Conservation (phyloP, 2,329 filamentous ascomycete genomes). For the Phyllosticta citrichinensis region DNA sequence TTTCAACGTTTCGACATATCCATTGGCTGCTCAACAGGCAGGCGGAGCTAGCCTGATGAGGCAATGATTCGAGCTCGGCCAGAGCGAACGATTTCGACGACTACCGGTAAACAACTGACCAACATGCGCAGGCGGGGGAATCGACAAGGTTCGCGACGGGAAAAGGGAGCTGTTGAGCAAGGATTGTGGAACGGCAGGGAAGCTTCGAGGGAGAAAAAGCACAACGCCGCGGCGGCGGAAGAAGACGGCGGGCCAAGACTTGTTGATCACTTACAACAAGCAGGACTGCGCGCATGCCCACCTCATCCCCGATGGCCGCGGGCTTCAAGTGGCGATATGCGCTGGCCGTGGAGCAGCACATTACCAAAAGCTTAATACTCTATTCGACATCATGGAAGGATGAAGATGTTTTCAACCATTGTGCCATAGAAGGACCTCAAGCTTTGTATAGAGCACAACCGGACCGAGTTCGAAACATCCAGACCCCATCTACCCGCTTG, state of each 20-base stretch:
- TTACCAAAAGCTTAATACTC: background rate
- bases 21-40: background rate
- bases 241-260: background rate
- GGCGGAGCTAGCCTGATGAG: background rate
- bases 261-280: background rate
- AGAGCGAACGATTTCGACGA: background rate
- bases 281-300: background rate
- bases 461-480: background rate
- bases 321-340: background rate
- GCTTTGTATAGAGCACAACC: background rate
- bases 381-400: background rate
- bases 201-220: background rate
- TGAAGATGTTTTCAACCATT: background rate
- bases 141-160: background rate
- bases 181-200: background rate
- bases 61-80: background rate
- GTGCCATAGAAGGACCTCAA: background rate
- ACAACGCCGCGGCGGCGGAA: background rate
- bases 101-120: background rate
- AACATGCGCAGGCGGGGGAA: background rate
- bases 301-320: background rate
- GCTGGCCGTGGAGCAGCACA: background rate
- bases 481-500: background rate
- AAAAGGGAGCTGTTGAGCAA: background rate
- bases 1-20: background rate